Evolutionary conservation across 805 yeast species (phyloP).

Genomic region (Candida qinlingensis): DNA sequence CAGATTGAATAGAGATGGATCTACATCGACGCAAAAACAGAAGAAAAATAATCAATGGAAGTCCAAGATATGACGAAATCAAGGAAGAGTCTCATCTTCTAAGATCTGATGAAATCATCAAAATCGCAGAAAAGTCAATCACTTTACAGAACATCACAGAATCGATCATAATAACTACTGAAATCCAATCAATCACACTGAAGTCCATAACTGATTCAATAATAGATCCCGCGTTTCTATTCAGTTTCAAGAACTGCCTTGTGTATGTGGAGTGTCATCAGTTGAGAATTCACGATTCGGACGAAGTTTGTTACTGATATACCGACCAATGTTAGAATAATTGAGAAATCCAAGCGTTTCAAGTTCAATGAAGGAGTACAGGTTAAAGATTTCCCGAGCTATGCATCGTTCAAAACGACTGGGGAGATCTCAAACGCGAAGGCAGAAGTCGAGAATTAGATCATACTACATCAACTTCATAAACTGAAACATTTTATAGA

Average conservation of each 20-base stretch:
- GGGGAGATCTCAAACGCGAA: not conserved
- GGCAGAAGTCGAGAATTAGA: not conserved
- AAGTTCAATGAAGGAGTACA: slow-evolving; percentile 9
- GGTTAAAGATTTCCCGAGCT: slow-evolving; percentile 21
- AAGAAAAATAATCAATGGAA: not conserved
- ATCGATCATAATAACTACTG: slow-evolving; percentile 8
- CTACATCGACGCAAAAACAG: not conserved
- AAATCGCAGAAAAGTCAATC: not conserved
- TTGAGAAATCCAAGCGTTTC: slow-evolving; percentile 16
- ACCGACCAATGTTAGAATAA: slow-evolving; percentile 13
- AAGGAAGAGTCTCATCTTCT: not conserved
- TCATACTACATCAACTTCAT: not conserved
- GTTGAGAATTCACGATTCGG: slow-evolving; percentile 18
- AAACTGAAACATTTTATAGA: not conserved
- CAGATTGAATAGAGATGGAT: slow-evolving; percentile 7
- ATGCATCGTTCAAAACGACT: not conserved
- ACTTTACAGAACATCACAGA: slow-evolving; percentile 6
- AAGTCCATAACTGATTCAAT: slow-evolving; percentile 10
- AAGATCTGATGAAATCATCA: not conserved
- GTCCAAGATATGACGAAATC: not conserved
- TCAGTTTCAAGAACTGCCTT: slow-evolving; percentile 6
- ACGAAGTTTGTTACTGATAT: slow-evolving; percentile 7
- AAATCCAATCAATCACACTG: slow-evolving; percentile 11
- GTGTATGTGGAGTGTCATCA: slow-evolving; percentile 20
- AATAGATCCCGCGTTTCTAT: slow-evolving; percentile 18